phyloP scores from a whole-genome alignment of 116 monocot genomes.

The Cymodocea nodosa region DNA sequence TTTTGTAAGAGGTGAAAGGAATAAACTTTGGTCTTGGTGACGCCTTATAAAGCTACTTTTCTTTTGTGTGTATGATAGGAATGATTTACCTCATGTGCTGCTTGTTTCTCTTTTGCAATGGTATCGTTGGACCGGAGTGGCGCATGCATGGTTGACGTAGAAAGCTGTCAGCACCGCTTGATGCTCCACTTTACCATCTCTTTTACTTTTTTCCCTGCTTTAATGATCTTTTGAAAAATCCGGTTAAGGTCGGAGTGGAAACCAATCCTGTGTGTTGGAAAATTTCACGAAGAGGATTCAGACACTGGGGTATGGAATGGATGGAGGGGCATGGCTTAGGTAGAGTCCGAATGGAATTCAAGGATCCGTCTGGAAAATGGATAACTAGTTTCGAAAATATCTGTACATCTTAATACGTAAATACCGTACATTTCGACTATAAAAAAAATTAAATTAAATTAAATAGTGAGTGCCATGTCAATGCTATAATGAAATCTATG shows the following conservation, averaged over 20 bases:
- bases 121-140: neutral
- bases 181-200: neutral
- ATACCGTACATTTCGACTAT: too few species aligned
- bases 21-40: constrained; percentile 26
- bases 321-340: neutral
- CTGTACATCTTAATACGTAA: too few species aligned
- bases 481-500: too few species aligned
- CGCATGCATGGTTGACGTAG: neutral
- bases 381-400: too few species aligned
- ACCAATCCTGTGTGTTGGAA: neutral
- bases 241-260: neutral
- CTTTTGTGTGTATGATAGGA: neutral
- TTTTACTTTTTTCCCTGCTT: neutral
- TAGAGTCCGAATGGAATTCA: too few species aligned
- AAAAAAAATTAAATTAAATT: too few species aligned
- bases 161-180: neutral
- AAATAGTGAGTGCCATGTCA: too few species aligned
- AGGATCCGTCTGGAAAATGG: too few species aligned
- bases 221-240: neutral
- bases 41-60: neutral
- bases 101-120: neutral
- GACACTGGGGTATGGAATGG: neutral
- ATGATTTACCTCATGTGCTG: neutral
- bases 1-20: constrained; percentile 5
- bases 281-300: neutral